Evolutionary conservation across 495 filamentous ascomycete genomes (phyloP).

Genomic region (Hypoxylon lienhwacheense): DNA sequence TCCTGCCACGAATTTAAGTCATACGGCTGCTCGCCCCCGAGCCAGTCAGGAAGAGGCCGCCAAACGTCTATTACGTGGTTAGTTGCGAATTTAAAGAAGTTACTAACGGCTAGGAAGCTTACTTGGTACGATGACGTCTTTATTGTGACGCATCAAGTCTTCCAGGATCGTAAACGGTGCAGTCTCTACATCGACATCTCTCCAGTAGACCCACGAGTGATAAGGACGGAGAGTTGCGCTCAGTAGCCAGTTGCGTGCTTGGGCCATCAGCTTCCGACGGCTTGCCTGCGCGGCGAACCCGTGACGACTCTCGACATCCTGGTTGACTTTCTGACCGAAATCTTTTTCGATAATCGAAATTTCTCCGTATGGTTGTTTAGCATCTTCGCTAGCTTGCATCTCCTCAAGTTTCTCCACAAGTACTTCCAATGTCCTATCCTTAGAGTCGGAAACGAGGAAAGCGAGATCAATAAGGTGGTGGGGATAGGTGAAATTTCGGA

Average conservation of each 20-base stretch:
- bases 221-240: constrained; percentile 91
- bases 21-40: constrained; percentile 97
- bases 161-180: constrained; percentile 95
- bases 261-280: constrained; percentile 94
- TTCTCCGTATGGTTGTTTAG: constrained; percentile 85
- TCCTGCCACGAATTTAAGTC: constrained; percentile 99
- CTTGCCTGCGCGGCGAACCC: constrained; percentile 96
- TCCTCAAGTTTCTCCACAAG: constrained; percentile 73
- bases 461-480: constrained; percentile 95
- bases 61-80: constrained; percentile 74
- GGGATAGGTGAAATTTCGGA: constrained; percentile 95
- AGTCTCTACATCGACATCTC: constrained; percentile 97
- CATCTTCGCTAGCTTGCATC: constrained; percentile 77
- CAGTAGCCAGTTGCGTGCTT: constrained; percentile 95
- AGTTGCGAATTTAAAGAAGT: background rate
- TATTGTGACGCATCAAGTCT: constrained; percentile 98
- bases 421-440: constrained; percentile 81
- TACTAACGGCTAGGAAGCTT: constrained; percentile 42
- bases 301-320: constrained; percentile 96
- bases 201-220: constrained; percentile 99
- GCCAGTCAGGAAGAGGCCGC: constrained; percentile 98
- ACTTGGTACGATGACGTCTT: constrained; percentile 99
- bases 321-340: constrained; percentile 96
- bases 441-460: constrained; percentile 96
- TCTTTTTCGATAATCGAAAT: constrained; percentile 98